Evolutionary conservation across 768 basidiomycete genomes (phyloP).

Genomic region (Tylopilus intermedius): DNA sequence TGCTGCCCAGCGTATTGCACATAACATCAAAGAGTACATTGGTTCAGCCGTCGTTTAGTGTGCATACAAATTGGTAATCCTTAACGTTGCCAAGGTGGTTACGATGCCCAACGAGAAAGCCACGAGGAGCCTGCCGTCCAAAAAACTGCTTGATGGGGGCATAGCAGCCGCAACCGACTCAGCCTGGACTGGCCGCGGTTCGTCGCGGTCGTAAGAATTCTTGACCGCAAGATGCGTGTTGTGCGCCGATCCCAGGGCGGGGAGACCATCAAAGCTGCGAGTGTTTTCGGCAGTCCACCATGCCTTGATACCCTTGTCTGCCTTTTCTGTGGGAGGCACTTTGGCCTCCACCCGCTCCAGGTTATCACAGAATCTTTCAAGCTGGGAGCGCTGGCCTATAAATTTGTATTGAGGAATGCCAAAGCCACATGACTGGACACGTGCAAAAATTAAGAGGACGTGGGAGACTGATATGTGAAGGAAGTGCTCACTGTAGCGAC

Average conservation of each 20-base stretch:
- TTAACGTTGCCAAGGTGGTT: constrained; percentile 13
- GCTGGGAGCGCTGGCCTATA: constrained; percentile 48
- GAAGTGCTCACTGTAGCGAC: constrained; percentile 40
- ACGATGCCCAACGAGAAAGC: constrained; percentile 31
- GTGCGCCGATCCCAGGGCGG: constrained; percentile 38
- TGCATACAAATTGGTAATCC: constrained; percentile 4
- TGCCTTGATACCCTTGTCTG: constrained; percentile 43
- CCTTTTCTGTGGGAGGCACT: constrained; percentile 17
- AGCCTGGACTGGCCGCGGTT: constrained; percentile 2
- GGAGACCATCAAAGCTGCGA: constrained; percentile 53
- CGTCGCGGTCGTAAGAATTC: constrained; percentile 20
- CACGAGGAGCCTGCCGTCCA: constrained; percentile 14
- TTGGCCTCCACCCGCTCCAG: constrained; percentile 41
- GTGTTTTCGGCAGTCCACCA: constrained; percentile 54
- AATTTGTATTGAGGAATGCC: constrained; percentile 59
- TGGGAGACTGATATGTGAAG: neutral
- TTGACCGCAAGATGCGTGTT: constrained; percentile 10
- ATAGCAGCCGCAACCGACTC: neutral
- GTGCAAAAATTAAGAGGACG: neutral
- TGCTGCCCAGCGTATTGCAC: no score
- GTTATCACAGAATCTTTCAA: constrained; percentile 41
- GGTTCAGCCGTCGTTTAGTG: neutral
- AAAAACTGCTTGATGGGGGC: neutral
- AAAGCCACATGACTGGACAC: constrained; percentile 60
- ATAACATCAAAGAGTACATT: no score